These are phyloP conservation scores for Cladosporium cucumerinum DNA, from an alignment of 2,329 filamentous ascomycete genomes.

Conservation along the genomic window DNA sequence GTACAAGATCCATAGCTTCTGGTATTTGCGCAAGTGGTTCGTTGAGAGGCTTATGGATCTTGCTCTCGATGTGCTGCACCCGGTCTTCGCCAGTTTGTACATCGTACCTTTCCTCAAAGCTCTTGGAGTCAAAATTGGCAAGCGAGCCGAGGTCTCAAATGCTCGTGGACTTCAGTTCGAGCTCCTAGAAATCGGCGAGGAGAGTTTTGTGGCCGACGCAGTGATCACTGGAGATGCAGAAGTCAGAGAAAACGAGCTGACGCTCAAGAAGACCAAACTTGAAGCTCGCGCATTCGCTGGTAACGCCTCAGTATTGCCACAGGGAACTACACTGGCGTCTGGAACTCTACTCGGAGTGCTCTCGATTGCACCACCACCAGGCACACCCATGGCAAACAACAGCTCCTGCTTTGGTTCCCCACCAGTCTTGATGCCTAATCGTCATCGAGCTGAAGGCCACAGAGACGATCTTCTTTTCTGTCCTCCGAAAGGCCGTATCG, in stretches of 20 bases:
- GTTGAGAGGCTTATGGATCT: conserved; percentile 26
- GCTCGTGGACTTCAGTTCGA: conserved; percentile 25
- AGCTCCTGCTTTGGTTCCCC: conserved; percentile 27
- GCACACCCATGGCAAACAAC: conserved; percentile 19
- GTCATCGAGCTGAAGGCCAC: conserved; percentile 25
- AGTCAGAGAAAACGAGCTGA: conserved; percentile 23
- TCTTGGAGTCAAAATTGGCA: conserved; percentile 26
- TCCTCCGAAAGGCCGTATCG: conserved; percentile 22
- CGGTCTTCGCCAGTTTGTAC: conserved; percentile 27
- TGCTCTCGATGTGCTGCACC: conserved; percentile 25
- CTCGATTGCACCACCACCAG: conserved; percentile 23
- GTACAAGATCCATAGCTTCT: conserved; percentile 24
- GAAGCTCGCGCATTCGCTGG: conserved; percentile 25
- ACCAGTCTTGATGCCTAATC: conserved; percentile 27
- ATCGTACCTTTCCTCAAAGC: conserved; percentile 25
- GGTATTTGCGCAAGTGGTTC: conserved; percentile 26
- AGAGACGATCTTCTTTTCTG: conserved; percentile 24
- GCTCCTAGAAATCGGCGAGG: conserved; percentile 25
- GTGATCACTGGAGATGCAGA: conserved; percentile 24
- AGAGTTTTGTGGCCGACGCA: conserved; percentile 25
- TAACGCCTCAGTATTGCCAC: conserved; percentile 24
- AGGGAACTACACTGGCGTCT: conserved; percentile 24
- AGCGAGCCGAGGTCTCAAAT: conserved; percentile 25
- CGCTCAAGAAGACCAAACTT: conserved; percentile 25
- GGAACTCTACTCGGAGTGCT: conserved; percentile 26